These are phyloP conservation scores for Aureobasidium zeae DNA, from an alignment of 2,329 filamentous ascomycete genomes.

Conservation along the genomic window DNA sequence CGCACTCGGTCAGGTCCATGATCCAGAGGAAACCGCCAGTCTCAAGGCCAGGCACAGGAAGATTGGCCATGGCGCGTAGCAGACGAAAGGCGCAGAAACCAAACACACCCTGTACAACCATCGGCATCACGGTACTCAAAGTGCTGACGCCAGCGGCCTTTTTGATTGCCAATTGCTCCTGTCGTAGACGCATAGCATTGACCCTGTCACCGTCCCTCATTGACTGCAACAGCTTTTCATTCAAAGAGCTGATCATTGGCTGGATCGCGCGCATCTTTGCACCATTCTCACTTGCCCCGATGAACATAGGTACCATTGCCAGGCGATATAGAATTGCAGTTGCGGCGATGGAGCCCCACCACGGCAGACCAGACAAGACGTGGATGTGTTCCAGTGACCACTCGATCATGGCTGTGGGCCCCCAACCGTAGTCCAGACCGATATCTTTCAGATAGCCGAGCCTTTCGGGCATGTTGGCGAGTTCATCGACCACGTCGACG, in stretches of 20 bases:
- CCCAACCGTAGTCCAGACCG: slow-evolving; percentile 81
- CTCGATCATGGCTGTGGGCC: slow-evolving; percentile 64
- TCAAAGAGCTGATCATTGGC: slow-evolving; percentile 48
- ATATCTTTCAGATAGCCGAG: slow-evolving; percentile 76
- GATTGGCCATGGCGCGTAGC: slow-evolving; percentile 59
- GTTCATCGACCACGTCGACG: slow-evolving; percentile 2
- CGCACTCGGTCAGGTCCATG: slow-evolving; percentile 60
- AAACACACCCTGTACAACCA: slow-evolving; percentile 56
- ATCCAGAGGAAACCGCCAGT: slow-evolving; percentile 69
- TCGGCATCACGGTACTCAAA: slow-evolving; percentile 44
- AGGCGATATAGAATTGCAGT: slow-evolving; percentile 57
- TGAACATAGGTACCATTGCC: slow-evolving; percentile 55
- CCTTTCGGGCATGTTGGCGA: slow-evolving; percentile 39
- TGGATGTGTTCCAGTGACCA: slow-evolving; percentile 75
- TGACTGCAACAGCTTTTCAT: slow-evolving; percentile 44
- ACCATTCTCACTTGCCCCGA: slow-evolving; percentile 51
- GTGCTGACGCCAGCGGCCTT: slow-evolving; percentile 46
- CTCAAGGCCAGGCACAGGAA: slow-evolving; percentile 75
- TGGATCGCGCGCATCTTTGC: slow-evolving; percentile 55
- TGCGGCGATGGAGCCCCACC: slow-evolving; percentile 66
- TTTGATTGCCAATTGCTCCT: slow-evolving; percentile 44
- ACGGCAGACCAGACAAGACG: slow-evolving; percentile 63
- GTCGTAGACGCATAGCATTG: slow-evolving; percentile 38
- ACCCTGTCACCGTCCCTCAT: slow-evolving; percentile 38
- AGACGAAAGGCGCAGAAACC: slow-evolving; percentile 75